Base-by-base conservation (phyloP, 768 basidiomycete genomes). In the Podaxis sp. region DNA sequence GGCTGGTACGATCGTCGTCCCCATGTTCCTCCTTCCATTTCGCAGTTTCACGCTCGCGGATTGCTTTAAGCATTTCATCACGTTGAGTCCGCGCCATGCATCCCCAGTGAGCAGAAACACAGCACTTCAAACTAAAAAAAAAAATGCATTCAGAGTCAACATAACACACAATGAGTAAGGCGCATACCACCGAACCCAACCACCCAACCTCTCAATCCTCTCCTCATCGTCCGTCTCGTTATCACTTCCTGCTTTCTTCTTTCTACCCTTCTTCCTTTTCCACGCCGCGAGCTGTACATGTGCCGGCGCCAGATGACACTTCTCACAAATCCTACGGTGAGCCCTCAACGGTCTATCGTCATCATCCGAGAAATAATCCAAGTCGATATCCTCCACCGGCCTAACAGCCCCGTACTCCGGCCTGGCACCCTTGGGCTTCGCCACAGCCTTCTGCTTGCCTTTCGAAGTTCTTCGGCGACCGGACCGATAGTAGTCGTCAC, bases 101-200 rank as follows among this genome's bases (percentile, higher is more conserved):
- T 40, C 74, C 81, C 90, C 90, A 94, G 70, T 94, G 93, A 41
- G 84, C 84, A 22, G 81, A 79, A 49, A 93, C 85, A 13, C 90
- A 88, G 64, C 93, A 95, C 71, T 85, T 89, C 46, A 92, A 79
- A 70, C 91, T 93, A 61, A 15, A 36, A 69, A 55, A 66, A 66
- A 8, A 37, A 41, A 38, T 72, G 22, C 46, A 15, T 11, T 38
- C 27, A 36, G 9, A 25, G 51, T n/a, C 8, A 2, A 22, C 49
- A 7, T 0, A 11, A 2, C 13, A 17, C 33, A 38, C 17, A 37
- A 19, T 4, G 7, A 71, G 53, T 17, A 59, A 13, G 24, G 36
- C 49, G 75, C 82, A 60, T 71, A 91, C 91, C 93, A 95, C 75
- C 85, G 82, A 65, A 94, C 85, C 93, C 93, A 95, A 27, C 93